These are phyloP conservation scores for Linderina pennispora DNA, from an alignment of 192 early-diverging fungal species.

Conservation along the genomic window DNA sequence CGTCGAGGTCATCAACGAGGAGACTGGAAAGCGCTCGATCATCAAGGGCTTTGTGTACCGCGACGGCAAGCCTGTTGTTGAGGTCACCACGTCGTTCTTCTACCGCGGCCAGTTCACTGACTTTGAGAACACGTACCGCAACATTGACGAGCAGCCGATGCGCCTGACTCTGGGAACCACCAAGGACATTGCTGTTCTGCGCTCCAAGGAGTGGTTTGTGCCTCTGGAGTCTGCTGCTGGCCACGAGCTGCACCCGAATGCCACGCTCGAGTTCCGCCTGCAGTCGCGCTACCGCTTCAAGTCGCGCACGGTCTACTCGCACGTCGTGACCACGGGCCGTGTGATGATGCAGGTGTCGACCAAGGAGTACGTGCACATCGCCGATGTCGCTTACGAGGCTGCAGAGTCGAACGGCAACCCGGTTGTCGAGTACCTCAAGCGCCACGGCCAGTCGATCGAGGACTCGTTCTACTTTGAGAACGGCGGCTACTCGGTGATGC, in stretches of 20 bases:
- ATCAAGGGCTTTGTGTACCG: slow-evolving; percentile 77
- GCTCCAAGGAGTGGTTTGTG: slow-evolving; percentile 86
- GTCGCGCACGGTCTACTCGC: slow-evolving; percentile 54
- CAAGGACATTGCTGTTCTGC: slow-evolving; percentile 87
- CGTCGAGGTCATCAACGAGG: slow-evolving; percentile 80
- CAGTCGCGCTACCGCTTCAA: slow-evolving; percentile 42
- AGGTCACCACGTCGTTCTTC: slow-evolving; percentile 86
- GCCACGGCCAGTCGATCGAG: slow-evolving; percentile 79
- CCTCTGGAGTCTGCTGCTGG: slow-evolving; percentile 16
- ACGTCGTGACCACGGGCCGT: slow-evolving; percentile 66
- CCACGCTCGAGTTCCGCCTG: slow-evolving; percentile 48
- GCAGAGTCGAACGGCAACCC: slow-evolving; percentile 79
- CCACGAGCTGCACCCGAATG: slow-evolving; percentile 57
- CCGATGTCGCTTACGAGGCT: slow-evolving; percentile 68
- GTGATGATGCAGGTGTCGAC: slow-evolving; percentile 74
- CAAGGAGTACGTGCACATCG: slow-evolving; percentile 80
- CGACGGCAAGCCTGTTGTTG: slow-evolving; percentile 69
- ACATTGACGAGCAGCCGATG: slow-evolving; percentile 75
- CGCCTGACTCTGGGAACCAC: slow-evolving; percentile 63
- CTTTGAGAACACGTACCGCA: slow-evolving; percentile 83
- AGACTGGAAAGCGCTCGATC: slow-evolving; percentile 87
- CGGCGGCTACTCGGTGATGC: slow-evolving; percentile 91
- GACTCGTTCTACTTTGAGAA: slow-evolving; percentile 84
- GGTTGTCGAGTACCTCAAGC: slow-evolving; percentile 82
- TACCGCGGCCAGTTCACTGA: slow-evolving; percentile 87